Evolutionary conservation across 257 asterid genomes (phyloP), one percentile per base, ranked within the genome.

Genomic region (Lycium ferocissimum): DNA sequence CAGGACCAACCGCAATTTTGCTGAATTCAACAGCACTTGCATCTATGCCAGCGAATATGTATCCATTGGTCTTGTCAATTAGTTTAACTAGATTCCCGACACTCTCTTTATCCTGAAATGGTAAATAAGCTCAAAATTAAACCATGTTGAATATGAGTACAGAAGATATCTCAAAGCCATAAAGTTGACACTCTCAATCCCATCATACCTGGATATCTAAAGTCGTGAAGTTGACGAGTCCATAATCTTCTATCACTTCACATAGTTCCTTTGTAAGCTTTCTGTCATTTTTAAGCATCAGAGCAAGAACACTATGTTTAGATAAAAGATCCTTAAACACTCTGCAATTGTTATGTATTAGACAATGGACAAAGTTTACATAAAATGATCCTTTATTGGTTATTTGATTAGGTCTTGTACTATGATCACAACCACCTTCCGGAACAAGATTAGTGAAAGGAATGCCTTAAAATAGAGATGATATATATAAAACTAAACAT

Each of bases 221-320:
- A 76, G 99, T 94, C 66, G 94, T 84, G 89, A 97, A 97, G 87
- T 92, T 90, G 87, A 96, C 97, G 5, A 95, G 95, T 57, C 97
- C 85, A 89, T 84, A 97, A 84, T 90, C 83, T 83, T 97, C 98
- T 83, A 97, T 90, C 86, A 97, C 98, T 88, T 93, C 98, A 47
- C 99, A 95, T 58, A 97, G 93, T 92, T 94, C 98, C 94, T 95
- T 95, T 17, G 98, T 95, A 51, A 97, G 97, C 90, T 95, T 93
- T 84, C 99, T 97, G 95, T 87, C 84, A 26, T 53, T 13, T 78
- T 78, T 53, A 78, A 14, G 17, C 3, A 78, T 78, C 26, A 76
- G 26, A 26, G 9, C 15, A 2, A 26, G 14, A 76, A 53, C 65
- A 53, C 47, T 13, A 22, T 13, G 43, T 22, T 76, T 51, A 20